Evolutionary conservation across 768 basidiomycete genomes (phyloP).

Genomic region (Exsudoporus frostii): DNA sequence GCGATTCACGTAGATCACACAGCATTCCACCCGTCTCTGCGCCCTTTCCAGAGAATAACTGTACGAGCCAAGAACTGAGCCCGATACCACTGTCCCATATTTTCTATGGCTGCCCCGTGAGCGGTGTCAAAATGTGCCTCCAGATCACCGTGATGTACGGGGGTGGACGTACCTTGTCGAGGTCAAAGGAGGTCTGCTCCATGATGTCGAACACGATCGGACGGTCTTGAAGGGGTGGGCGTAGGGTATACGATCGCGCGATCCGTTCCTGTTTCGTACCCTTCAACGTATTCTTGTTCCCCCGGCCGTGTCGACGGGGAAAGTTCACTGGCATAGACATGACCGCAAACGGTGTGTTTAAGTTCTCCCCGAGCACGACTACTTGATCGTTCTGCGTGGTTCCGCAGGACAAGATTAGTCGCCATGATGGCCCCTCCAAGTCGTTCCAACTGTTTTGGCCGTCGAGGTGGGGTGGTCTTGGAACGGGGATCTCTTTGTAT

Average conservation of each 20-base stretch:
- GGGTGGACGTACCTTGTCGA: conserved; percentile 73
- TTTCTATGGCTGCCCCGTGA: conserved; percentile 56
- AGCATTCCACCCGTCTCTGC: neutral
- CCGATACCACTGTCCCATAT: conserved; percentile 95
- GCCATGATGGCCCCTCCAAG: conserved; percentile 53
- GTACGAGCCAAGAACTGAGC: conserved; percentile 72
- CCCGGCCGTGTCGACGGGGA: conserved; percentile 26
- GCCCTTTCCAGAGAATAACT: conserved; percentile 23
- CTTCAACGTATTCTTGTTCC: conserved; percentile 12
- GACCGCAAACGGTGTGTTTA: conserved; percentile 51
- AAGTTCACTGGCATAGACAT: conserved; percentile 63
- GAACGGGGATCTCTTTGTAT: conserved; percentile 73
- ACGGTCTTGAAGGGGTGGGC: neutral
- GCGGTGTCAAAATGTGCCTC: neutral
- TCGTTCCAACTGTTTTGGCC: neutral
- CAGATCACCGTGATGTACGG: neutral
- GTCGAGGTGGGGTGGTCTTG: conserved; percentile 49
- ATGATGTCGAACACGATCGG: conserved; percentile 44
- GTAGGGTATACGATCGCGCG: conserved; percentile 29
- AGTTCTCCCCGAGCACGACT: conserved; percentile 42
- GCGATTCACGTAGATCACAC: conserved; percentile 27
- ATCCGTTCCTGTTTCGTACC: conserved; percentile 65
- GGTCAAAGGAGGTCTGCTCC: conserved; percentile 86
- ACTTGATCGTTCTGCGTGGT: conserved; percentile 25
- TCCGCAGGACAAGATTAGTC: conserved; percentile 54